Base-by-base conservation (phyloP, 1,139 yeast species). In the Wickerhamomyces sp. region DNA sequence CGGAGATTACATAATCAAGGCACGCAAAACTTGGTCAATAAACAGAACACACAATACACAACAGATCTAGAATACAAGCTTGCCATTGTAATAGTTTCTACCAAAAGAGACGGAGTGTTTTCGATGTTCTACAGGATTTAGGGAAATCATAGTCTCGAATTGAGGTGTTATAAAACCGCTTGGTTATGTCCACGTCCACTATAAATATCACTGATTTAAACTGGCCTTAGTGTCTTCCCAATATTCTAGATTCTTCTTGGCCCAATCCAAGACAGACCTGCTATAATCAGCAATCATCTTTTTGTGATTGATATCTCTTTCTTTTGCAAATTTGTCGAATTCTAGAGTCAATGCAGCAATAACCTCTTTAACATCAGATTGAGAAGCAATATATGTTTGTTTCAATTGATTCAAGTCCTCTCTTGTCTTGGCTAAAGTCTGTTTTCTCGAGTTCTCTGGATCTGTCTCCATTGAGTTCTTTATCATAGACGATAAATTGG, bases 381-480 rank as follows among this genome's bases (percentile, higher is more conserved):
- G 59, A 57, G 83, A 78, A 5, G 77, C 78, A 4, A 52, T 61
- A 37, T 75, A 74, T 25, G 87, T 80, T 45, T 69, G 73, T 44
- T 75, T 78, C 41, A 76, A 59, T 18, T 70, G 69, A 15, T 59
- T 59, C 18, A 81, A 73, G 49, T 75, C 78, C 28, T 64, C 68
- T 36, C 70, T 67, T 14, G 78, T 62, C 38, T 70, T 66, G 2
- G 66, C 59, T 25, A 79, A 71, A 50, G 68, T 70, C 43, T 73
- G 78, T 37, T 79, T 72, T 21, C 87, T 63, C 3, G 83, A 71
- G 26, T 75, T 66, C 41, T 77, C 84, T 0, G 88, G 87, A 45
- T 81, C 83, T 28, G 75, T 78, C 45, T 81, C 88, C 45, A 80
- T 78, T 30, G 80, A 73, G 36, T 81, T 85, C 32, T 75, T 75